These are phyloP conservation scores for Smittium mucronatum DNA, from an alignment of 371 early-diverging fungal species.

Conservation along the genomic window DNA sequence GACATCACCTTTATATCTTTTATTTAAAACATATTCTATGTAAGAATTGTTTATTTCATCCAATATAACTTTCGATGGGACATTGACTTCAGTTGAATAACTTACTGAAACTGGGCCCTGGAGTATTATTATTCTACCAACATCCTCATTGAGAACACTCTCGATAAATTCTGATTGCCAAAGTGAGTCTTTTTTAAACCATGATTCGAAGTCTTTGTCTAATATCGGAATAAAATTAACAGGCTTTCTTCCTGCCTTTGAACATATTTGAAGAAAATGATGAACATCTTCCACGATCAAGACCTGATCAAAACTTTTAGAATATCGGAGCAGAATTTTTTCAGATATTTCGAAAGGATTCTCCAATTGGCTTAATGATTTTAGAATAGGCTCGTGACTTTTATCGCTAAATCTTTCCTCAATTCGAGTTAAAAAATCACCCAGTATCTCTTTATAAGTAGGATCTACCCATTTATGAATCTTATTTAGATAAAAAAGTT, in stretches of 20 bases:
- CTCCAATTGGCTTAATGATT: conserved; percentile 54
- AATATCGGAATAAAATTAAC: conserved; percentile 87
- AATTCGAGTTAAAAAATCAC: conserved; percentile 72
- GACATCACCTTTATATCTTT: conserved; percentile 48
- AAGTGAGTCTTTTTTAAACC: conserved; percentile 90
- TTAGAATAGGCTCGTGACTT: conserved; percentile 54
- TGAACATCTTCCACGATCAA: conserved; percentile 82
- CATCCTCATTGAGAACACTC: conserved; percentile 74
- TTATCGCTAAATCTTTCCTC: conserved; percentile 70
- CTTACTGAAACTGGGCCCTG: conserved; percentile 86
- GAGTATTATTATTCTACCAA: conserved; percentile 75
- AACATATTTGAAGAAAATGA: conserved; percentile 70
- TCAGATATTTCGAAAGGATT: conserved; percentile 50
- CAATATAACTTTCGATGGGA: conserved; percentile 80
- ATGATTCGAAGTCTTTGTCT: conserved; percentile 81
- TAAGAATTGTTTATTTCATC: conserved; percentile 69
- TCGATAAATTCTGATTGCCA: conserved; percentile 84
- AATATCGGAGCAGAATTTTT: conserved; percentile 58
- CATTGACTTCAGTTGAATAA: conserved; percentile 56
- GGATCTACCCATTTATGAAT: conserved; percentile 73
- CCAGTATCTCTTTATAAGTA: conserved; percentile 61
- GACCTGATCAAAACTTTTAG: conserved; percentile 54
- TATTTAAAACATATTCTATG: conserved; percentile 54
- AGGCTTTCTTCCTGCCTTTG: conserved; percentile 71
- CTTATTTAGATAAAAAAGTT: conserved; percentile 59